A percentile compares a stretch with the other conserved stretches of the same genome.
Evolutionary conservation across 768 basidiomycete genomes (phyloP).

Genomic region (Mycena floridula): DNA sequence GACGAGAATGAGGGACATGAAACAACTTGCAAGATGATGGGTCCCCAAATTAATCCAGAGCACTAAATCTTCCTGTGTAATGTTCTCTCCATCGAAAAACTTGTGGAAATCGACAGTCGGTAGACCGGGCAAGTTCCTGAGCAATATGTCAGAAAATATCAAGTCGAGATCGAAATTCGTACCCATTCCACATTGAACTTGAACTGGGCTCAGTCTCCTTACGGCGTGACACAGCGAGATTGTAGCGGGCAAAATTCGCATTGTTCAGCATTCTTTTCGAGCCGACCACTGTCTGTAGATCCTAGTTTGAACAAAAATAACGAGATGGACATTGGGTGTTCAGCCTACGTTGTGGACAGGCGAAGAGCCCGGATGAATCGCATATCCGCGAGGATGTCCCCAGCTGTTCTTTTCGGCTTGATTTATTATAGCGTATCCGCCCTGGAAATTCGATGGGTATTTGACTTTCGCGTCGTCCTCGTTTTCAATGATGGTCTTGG

Average conservation of each 20-base stretch:
- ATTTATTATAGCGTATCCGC: constrained; percentile 52
- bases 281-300: constrained; percentile 43
- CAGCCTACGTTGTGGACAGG: constrained; percentile 45
- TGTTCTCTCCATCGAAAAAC: constrained; percentile 59
- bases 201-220: constrained; percentile 59
- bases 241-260: constrained; percentile 62
- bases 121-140: constrained; percentile 48
- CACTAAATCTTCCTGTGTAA: constrained; percentile 60
- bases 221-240: constrained; percentile 47
- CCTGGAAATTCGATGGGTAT: constrained; percentile 50
- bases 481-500: constrained; percentile 38
- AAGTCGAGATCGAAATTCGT: no score
- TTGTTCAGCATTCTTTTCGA: constrained; percentile 56
- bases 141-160: no score
- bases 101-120: constrained; percentile 54
- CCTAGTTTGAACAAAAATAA: not conserved
- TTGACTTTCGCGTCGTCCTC: constrained; percentile 48
- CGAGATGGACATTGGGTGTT: no score
- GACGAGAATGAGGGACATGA: not conserved
- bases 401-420: constrained; percentile 45
- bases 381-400: constrained; percentile 54
- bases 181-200: constrained; percentile 60
- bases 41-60: constrained; percentile 64
- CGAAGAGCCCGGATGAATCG: constrained; percentile 53
- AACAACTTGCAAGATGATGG: constrained; percentile 48